Conservation (phyloP, 345 rosid species). For the Viola odorata region DNA sequence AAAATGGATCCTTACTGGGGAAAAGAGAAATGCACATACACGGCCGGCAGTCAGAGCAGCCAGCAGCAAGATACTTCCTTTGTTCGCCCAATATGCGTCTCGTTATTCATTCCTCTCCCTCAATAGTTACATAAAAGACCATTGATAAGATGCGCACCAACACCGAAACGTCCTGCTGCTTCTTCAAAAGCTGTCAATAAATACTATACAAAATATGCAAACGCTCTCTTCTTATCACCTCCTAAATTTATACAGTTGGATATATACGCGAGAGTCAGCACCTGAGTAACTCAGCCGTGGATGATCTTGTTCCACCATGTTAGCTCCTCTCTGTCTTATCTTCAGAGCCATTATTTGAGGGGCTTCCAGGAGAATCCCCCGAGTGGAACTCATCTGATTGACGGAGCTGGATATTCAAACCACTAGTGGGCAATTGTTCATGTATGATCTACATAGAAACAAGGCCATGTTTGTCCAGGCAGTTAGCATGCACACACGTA, state of each 20-base stretch:
- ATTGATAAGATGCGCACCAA: conserved; percentile 4
- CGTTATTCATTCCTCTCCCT: conserved; percentile 14
- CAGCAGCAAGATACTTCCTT: conserved; percentile 7
- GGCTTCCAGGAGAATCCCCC: conserved; percentile 30
- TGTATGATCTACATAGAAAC: conserved; percentile 22
- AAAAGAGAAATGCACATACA: conserved; percentile 11
- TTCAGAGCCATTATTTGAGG: conserved; percentile 9
- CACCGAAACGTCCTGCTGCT: conserved; percentile 3
- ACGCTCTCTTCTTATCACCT: conserved; percentile 18
- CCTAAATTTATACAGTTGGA: conserved; percentile 36
- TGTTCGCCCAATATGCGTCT: background rate
- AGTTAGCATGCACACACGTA: background rate
- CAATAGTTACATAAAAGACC: conserved; percentile 5
- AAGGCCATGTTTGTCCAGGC: background rate
- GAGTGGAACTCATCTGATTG: conserved; percentile 26
- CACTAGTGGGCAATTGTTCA: conserved; percentile 33
- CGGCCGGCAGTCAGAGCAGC: conserved; percentile 10
- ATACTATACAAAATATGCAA: conserved; percentile 39
- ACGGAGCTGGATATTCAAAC: conserved; percentile 38
- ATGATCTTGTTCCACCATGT: conserved; percentile 14
- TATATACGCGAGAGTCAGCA: conserved; percentile 33
- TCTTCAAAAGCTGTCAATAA: conserved; percentile 7
- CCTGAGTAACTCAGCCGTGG: conserved; percentile 8
- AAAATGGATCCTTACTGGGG: conserved; percentile 6
- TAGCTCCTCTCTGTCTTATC: conserved; percentile 19